phyloP scores from a whole-genome alignment of 768 basidiomycete species.

The Xerocomus brunneocitrinus region DNA sequence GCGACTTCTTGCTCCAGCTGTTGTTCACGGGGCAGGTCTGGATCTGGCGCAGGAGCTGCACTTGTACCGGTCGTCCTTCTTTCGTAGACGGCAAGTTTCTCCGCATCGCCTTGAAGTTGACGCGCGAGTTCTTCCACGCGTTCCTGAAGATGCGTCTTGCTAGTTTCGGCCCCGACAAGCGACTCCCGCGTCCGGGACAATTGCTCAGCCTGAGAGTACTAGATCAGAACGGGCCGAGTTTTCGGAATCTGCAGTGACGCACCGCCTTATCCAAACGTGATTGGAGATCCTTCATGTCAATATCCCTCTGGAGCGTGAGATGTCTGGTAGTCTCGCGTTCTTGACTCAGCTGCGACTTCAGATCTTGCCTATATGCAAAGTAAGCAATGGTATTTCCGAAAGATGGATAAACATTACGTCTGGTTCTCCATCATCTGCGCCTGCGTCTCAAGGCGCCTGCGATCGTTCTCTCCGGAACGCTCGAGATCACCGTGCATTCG shows the following conservation, averaged over 20 bases:
- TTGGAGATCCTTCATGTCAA: conserved; percentile 74
- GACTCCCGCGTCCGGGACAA: conserved; percentile 64
- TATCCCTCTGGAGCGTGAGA: conserved; percentile 71
- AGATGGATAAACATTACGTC: conserved; percentile 41
- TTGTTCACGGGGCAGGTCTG: conserved; percentile 61
- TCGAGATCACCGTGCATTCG: conserved; percentile 88
- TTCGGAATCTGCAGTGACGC: conserved; percentile 21
- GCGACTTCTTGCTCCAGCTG: conserved; percentile 83
- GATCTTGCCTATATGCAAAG: conserved; percentile 54
- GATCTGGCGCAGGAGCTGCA: conserved; percentile 35
- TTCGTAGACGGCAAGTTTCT: conserved; percentile 86
- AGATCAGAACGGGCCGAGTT: conserved; percentile 7
- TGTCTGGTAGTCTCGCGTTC: conserved; percentile 76
- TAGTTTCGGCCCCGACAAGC: conserved; percentile 69
- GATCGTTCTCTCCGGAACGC: conserved; percentile 76
- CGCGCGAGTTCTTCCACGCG: conserved; percentile 43
- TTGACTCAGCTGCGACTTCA: conserved; percentile 61
- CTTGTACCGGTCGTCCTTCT: conserved; percentile 42
- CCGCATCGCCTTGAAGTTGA: conserved; percentile 70
- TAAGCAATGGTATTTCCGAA: neutral
- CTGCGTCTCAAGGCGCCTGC: conserved; percentile 74
- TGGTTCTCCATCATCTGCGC: conserved; percentile 75
- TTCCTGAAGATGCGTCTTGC: conserved; percentile 73
- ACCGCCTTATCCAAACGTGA: conserved; percentile 67
- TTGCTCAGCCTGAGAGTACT: conserved; percentile 48